A percentile compares a stretch with the other conserved stretches of the same genome.
Evolutionary conservation across 2,329 filamentous ascomycete species (phyloP).

Genomic region (Diaporthe nobilis): DNA sequence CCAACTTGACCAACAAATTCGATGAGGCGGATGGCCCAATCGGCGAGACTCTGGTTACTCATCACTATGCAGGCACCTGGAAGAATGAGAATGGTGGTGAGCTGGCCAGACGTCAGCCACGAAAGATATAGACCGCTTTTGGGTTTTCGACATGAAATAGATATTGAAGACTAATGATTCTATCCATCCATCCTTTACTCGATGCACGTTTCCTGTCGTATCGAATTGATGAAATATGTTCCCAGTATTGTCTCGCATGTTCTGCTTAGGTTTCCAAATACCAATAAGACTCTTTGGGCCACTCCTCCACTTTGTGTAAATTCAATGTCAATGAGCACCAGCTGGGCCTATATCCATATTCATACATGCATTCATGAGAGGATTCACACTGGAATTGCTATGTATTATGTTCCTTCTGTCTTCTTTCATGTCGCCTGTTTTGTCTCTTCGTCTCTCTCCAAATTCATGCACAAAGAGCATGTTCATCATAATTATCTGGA

Average conservation of each 20-base stretch:
- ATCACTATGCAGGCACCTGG: constrained; percentile 41
- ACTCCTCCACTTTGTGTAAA: too few species aligned
- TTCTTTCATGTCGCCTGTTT: too few species aligned
- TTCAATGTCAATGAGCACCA: too few species aligned
- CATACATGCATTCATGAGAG: too few species aligned
- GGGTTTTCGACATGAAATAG: neutral
- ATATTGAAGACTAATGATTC: neutral
- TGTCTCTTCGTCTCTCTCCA: too few species aligned
- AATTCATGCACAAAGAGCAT: too few species aligned
- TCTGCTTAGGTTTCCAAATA: too few species aligned
- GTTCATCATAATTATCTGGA: too few species aligned
- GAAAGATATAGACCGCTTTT: neutral
- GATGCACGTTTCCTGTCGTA: neutral
- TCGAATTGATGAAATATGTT: neutral
- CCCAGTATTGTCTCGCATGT: neutral
- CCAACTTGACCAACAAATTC: neutral
- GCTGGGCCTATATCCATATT: too few species aligned
- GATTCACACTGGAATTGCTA: too few species aligned
- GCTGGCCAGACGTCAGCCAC: neutral
- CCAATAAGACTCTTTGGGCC: too few species aligned
- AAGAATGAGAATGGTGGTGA: constrained; percentile 39
- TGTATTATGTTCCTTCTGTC: too few species aligned
- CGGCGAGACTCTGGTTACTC: constrained; percentile 33
- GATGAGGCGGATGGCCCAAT: constrained; percentile 14
- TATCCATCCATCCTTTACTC: neutral